Evolutionary conservation across 371 early-diverging fungal genomes (phyloP).

Genomic region (Fennellomyces sp.): DNA sequence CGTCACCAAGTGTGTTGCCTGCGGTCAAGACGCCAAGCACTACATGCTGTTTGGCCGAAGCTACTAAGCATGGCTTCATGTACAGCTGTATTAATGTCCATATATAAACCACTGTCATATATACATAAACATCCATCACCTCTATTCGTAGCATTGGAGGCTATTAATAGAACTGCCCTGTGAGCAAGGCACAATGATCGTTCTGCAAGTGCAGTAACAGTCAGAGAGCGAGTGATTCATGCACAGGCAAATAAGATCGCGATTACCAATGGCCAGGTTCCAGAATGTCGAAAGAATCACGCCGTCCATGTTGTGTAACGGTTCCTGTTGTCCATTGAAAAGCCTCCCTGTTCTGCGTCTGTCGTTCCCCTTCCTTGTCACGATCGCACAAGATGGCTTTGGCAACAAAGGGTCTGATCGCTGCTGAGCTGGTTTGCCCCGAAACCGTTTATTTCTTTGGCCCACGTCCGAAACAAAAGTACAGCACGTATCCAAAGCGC

Average conservation of each 20-base stretch:
- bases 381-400: neutral
- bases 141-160: too few relatives aligned
- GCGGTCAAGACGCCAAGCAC: constrained; percentile 81
- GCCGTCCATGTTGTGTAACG: too few relatives aligned
- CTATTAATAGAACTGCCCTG: too few relatives aligned
- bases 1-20: constrained; percentile 84
- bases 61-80: constrained; percentile 62
- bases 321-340: too few relatives aligned
- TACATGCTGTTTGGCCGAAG: constrained; percentile 92
- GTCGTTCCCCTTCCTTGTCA: neutral
- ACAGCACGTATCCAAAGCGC: constrained; percentile 28
- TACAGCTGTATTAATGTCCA: neutral
- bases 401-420: neutral
- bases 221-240: too few relatives aligned
- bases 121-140: neutral
- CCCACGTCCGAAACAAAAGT: neutral
- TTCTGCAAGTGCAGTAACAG: too few relatives aligned
- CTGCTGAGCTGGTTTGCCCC: neutral
- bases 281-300: too few relatives aligned
- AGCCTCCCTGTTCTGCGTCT: neutral
- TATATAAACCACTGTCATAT: constrained; percentile 1
- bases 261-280: too few relatives aligned
- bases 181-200: too few relatives aligned
- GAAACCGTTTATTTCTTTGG: neutral
- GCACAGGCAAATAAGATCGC: too few relatives aligned